Base-by-base conservation (phyloP, 805 yeast genomes). In the Yarrowia porcina region DNA sequence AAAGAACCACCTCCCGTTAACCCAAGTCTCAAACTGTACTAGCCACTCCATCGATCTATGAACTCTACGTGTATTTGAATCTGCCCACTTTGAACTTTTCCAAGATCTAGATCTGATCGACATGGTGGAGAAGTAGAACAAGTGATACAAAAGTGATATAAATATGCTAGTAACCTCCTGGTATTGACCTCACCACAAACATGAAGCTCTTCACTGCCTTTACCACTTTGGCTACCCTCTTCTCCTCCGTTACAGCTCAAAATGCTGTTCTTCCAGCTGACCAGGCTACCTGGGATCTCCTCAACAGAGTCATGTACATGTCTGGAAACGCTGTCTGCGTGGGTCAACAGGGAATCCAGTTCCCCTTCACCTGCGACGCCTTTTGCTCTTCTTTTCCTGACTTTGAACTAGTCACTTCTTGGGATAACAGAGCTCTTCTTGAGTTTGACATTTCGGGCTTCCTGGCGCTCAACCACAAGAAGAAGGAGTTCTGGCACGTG, bases 401-500 rank as follows among this genome's bases (percentile, higher is more conserved):
- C 17, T 27, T 44, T 9, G 49, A 44, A 12, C 49, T 44, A 21
- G 18, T 44, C 33, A 44, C 49, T 4, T 17, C 33, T 9, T 44
- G 33, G 33, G 33, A 25, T 33, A 25, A 25, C 33, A 7, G 10
- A 12, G 33, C 30, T 25, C 49, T 15, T 7, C 33, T 44, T 20
- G 49, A 44, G 8, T 44, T 44, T 27, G 33, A n/a, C 33, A 21
- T 44, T 10, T 44, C 49, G 1, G 49, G 49, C 1, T 44, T 44
- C 13, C 49, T 44, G 49, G 49, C 49, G 10, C 33, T 44, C 15
- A 33, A 44, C 49, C 49, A 44, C 32, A 44, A 44, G 23, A 18
- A 21, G 27, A 44, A 44, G 49, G 49, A 27, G 33, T 44, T 44
- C 49, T 44, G 49, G 49, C 49, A 44, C 33, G 49, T 44, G 20